Base-by-base conservation (phyloP, 768 basidiomycete species). In the Lentinula boryana region DNA sequence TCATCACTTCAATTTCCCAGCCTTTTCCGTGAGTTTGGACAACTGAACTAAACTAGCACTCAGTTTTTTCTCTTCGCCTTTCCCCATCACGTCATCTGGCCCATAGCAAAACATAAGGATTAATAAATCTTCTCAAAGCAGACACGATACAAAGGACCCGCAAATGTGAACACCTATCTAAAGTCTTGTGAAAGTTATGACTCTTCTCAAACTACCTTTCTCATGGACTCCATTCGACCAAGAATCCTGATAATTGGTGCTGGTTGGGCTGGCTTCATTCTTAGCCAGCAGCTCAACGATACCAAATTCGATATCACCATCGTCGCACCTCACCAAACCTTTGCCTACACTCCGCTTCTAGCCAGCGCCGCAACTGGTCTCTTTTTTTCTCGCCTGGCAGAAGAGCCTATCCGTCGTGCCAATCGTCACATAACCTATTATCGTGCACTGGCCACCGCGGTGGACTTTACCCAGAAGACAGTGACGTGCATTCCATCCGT, bases 201-300 rank as follows among this genome's bases (percentile, higher is more conserved):
- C 27, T 49, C 48, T 23, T 23, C 3, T 8, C 48, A 21, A 23
- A 23, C 23, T 31, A 5, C 7, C 18, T 21, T 23, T 49, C 9
- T 5, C 54, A 35, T 35, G 36, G 33, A 31, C 15, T 40, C 18
- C 35, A 15, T 23, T 40, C 55, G 55, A 5, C 36, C 55, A 56
- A 12, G 36, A n/a, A 36, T 56, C 16, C 4, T 56, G 5, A 23
- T 56, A 5, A 40, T 56, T 15, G 55, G 55, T 44, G 55, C 55
- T 40, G 55, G 55, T 8, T 56, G 55, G 55, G 36, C 55, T 56
- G 55, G 55, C 55, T 56, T 15, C n/a, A 38, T 56, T 21, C 55
- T 56, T 35, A 56, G 55, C 27, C 55, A 41, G 40, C 31, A 56
- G 13, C 55, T 56, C 6, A 15, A 56, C n/a, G 55, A 56, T 36